These are phyloP conservation scores for Taphrina sp. DNA, from an alignment of 1,139 yeast species.

Conservation along the genomic window DNA sequence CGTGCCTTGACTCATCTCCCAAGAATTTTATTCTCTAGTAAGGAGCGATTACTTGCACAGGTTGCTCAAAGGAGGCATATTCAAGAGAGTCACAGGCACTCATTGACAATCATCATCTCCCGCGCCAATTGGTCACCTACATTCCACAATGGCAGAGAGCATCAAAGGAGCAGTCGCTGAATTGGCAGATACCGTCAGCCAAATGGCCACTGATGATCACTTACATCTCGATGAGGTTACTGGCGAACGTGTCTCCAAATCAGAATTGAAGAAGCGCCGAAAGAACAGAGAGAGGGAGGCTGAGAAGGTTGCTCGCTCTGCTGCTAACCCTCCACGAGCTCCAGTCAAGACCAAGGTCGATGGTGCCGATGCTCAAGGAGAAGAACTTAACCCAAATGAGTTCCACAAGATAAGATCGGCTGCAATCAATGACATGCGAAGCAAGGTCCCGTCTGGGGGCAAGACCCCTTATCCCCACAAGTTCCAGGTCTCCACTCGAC, in stretches of 20 bases:
- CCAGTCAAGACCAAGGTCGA: constrained; percentile 43
- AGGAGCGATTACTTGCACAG: too few species aligned
- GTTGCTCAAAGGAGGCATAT: too few species aligned
- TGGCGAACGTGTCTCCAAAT: constrained; percentile 94
- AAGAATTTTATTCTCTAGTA: too few species aligned
- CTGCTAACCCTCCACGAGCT: constrained; percentile 51
- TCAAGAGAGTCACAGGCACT: too few species aligned
- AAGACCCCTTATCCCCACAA: constrained; percentile 97
- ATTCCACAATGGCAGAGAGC: constrained; percentile 16
- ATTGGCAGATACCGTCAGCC: constrained; percentile 14
- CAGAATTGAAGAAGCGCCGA: constrained; percentile 94
- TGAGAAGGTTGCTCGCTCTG: constrained; percentile 71
- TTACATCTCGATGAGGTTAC: constrained; percentile 88
- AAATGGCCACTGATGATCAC: constrained; percentile 46
- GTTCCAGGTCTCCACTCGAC: constrained; percentile 65
- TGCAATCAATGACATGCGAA: constrained; percentile 77
- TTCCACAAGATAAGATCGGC: constrained; percentile 90
- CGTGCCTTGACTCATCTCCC: too few species aligned
- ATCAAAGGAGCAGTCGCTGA: constrained; percentile 26
- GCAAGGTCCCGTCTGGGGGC: constrained; percentile 50
- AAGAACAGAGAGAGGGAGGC: constrained; percentile 75
- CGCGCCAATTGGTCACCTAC: too few species aligned
- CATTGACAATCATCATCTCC: too few species aligned
- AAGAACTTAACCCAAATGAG: constrained; percentile 85
- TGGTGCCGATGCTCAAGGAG: constrained; percentile 62